Conservation (phyloP, 2,329 filamentous ascomycete species). For the Zelopaecilomyces penicillatus region DNA sequence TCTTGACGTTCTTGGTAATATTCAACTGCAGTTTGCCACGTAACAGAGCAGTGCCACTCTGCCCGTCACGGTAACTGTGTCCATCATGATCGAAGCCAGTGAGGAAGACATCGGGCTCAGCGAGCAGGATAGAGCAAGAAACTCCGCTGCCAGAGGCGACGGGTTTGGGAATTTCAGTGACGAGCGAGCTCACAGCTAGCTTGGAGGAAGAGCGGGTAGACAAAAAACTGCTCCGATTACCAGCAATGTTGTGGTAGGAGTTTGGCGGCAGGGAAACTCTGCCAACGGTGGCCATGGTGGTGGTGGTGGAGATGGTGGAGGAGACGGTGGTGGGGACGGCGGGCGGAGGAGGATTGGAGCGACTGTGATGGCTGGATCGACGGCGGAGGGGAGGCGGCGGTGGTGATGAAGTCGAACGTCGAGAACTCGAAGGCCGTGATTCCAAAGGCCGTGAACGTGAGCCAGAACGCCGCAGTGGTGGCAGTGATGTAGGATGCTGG, state of each 20-base stretch:
- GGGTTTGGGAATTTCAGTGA: slow-evolving; percentile 58
- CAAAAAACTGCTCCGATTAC: slow-evolving; percentile 41
- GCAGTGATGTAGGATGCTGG: too few relatives aligned
- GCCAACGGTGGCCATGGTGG: slow-evolving; percentile 17
- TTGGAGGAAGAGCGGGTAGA: slow-evolving; percentile 41
- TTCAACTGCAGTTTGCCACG: slow-evolving; percentile 75
- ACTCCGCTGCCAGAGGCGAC: slow-evolving; percentile 72
- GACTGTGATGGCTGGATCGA: too few relatives aligned
- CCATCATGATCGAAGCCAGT: slow-evolving; percentile 70
- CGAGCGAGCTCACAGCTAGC: slow-evolving; percentile 39
- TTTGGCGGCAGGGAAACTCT: slow-evolving; percentile 13
- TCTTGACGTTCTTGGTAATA: slow-evolving; percentile 82
- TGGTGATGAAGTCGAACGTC: background rate
- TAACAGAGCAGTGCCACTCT: slow-evolving; percentile 72
- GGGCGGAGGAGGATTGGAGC: too few relatives aligned
- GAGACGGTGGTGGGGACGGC: background rate
- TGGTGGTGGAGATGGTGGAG: background rate
- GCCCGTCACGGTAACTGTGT: slow-evolving; percentile 38
- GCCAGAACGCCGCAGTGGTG: too few relatives aligned
- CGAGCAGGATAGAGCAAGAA: slow-evolving; percentile 62
- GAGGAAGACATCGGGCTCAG: slow-evolving; percentile 73
- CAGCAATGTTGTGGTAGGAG: slow-evolving; percentile 16
- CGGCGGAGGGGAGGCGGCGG: background rate
- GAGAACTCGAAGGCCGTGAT: background rate
- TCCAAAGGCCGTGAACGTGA: too few relatives aligned